Base-by-base conservation (phyloP, 768 basidiomycete species). In the Termitomyces sp. region DNA sequence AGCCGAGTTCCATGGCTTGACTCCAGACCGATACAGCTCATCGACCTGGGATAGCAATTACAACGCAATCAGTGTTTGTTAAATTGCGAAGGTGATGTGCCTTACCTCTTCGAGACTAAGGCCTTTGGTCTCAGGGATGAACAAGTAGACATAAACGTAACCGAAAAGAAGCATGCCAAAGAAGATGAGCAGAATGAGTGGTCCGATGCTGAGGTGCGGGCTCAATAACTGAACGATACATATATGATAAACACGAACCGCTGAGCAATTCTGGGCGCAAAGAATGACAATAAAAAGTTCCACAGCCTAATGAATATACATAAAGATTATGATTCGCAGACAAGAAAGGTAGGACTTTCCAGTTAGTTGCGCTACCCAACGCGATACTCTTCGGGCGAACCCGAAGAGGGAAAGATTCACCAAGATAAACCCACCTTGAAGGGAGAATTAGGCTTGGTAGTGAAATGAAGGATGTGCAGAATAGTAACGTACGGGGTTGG, bases 111-210 rank as follows among this genome's bases (percentile, higher is more conserved):
- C 89, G 60, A 90, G 69, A 54, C 83, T 82, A 22, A 92, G 79
- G 12, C 89, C 88, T 68, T 83, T 91, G 24, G 87, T 92, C 75
- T 93, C 92, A 22, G 90, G 90, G 48, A 93, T 82, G 68, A 85
- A 81, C 54, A 90, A 70, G 69, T 85, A 89, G 26, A 90, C 89
- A 66, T 88, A 93, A 58, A 81, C 69, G 65, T 79, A 85, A 37
- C 86, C 89, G 64, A 87, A 81, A 24, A 83, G 60, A 9, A 89
- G 76, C 82, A 87, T 83, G 54, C 87, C 85, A 67, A 82, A 88
- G 78, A 91, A 91, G 66, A 90, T 84, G 59, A 90, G 69, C 41
- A 88, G 73, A 68, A 92, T 90, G 60, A 89, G 75, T 13, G 89
- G 88, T 0, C 88, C 86, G 59, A 88, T 90, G 58, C 82, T 81